A percentile compares a stretch with the other conserved stretches of the same genome.
phyloP scores from a whole-genome alignment of 2,329 filamentous ascomycete genomes.

The Scedosporium aurantiacum region DNA sequence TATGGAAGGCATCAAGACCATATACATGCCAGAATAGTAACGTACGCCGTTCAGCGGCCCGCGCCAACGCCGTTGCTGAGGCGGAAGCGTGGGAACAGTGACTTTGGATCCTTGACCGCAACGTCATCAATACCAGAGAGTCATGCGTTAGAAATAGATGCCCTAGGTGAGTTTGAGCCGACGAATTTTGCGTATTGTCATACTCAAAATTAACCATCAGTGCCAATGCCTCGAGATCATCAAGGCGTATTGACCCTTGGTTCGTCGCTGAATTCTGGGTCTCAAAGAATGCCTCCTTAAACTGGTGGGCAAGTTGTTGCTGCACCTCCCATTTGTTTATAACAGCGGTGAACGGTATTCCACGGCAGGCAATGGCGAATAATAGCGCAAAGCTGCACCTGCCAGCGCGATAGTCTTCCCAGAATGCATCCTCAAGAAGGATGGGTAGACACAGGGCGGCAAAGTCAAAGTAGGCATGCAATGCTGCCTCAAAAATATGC shows the following conservation, averaged over 20 bases:
- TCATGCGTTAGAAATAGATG: conserved; percentile 14
- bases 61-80: conserved; percentile 13
- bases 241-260: conserved; percentile 4
- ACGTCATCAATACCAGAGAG: conserved; percentile 15
- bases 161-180: conserved; percentile 9
- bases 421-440: conserved; percentile 15
- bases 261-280: conserved; percentile 7
- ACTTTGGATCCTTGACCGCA: not conserved
- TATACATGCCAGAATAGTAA: too few relatives aligned
- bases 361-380: conserved; percentile 15
- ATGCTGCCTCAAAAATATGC: too few relatives aligned
- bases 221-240: conserved; percentile 13
- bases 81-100: conserved; percentile 8
- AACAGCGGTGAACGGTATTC: conserved; percentile 12
- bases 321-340: conserved; percentile 13
- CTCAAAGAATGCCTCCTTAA: conserved; percentile 13
- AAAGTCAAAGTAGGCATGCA: conserved; percentile 15
- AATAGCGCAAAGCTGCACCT: conserved; percentile 13
- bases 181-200: not conserved
- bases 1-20: conserved; percentile 12
- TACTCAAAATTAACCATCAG: conserved; percentile 14
- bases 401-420: conserved; percentile 13
- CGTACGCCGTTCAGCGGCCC: too few relatives aligned
- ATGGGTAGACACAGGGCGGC: conserved; percentile 14
- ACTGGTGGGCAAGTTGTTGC: conserved; percentile 12